A percentile compares a stretch with the other conserved stretches of the same genome.
These are phyloP conservation scores for Pyrus hybrid DNA, from an alignment of 331 rosid species.

Conservation along the genomic window DNA sequence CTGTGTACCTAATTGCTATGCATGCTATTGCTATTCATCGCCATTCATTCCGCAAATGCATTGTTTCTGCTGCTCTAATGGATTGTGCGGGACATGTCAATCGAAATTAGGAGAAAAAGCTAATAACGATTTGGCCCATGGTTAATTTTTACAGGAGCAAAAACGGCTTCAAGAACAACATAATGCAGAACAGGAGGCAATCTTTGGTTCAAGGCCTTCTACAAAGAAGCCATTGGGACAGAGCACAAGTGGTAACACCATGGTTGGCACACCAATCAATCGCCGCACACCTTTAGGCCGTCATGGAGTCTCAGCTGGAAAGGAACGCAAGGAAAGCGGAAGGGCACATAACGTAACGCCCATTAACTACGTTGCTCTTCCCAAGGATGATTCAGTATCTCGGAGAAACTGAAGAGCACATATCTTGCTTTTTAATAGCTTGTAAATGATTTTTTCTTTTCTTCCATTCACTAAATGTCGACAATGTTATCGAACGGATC, in stretches of 20 bases:
- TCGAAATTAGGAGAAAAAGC: background rate
- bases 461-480: too few species aligned
- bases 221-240: slow-evolving; percentile 72
- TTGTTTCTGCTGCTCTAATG: background rate
- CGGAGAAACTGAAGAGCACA: slow-evolving; percentile 28
- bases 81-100: background rate
- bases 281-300: slow-evolving; percentile 59
- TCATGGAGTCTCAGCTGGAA: slow-evolving; percentile 38
- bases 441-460: too few species aligned
- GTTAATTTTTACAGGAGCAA: slow-evolving; percentile 46
- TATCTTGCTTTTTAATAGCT: too few species aligned
- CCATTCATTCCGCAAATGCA: background rate
- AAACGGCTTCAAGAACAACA: slow-evolving; percentile 64
- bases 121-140: background rate
- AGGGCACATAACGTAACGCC: slow-evolving; percentile 46
- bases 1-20: too few species aligned
- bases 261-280: slow-evolving; percentile 58
- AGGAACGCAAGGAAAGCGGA: slow-evolving; percentile 63
- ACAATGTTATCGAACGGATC: too few species aligned
- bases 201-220: slow-evolving; percentile 66
- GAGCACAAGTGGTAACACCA: slow-evolving; percentile 42
- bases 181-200: slow-evolving; percentile 59
- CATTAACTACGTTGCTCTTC: slow-evolving; percentile 79
- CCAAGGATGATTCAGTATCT: slow-evolving; percentile 56
- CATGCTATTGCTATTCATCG: background rate